Evolutionary conservation across 2,329 filamentous ascomycete species (phyloP).

Genomic region (Colletotrichum lindemuthianum): DNA sequence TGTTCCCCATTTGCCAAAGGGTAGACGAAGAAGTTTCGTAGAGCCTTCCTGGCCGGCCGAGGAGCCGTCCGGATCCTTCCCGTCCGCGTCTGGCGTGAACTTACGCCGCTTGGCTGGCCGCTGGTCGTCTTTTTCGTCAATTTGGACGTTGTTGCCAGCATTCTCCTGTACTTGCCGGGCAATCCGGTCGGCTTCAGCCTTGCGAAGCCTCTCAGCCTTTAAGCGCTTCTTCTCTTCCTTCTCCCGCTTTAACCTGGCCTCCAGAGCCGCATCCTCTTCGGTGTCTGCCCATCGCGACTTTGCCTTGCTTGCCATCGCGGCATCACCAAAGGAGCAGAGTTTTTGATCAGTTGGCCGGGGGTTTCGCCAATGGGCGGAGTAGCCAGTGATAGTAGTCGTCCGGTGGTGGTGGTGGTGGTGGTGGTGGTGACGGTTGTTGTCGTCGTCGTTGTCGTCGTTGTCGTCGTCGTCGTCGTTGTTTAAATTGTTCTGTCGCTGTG

Average conservation of each 20-base stretch:
- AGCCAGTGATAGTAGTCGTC: no score
- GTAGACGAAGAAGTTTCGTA: constrained; percentile 76
- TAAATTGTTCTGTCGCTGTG: no score
- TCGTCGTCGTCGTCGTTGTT: no score
- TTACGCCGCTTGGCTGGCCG: constrained; percentile 71
- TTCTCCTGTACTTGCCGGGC: constrained; percentile 33
- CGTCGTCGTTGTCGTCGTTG: no score
- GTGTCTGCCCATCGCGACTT: constrained; percentile 90
- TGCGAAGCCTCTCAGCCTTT: constrained; percentile 83
- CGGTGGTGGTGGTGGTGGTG: no score
- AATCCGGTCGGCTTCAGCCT: constrained; percentile 64
- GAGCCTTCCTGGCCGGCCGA: constrained; percentile 40
- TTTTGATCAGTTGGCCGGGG: no score
- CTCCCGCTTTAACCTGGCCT: constrained; percentile 78
- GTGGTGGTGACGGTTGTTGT: no score
- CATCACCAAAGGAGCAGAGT: neutral
- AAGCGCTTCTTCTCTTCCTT: constrained; percentile 90
- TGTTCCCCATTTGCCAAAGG: constrained; percentile 72
- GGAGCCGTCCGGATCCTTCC: constrained; percentile 38
- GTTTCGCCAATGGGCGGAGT: no score
- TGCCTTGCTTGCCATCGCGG: constrained; percentile 65
- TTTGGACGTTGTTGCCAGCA: constrained; percentile 38
- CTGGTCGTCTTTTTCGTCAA: constrained; percentile 45
- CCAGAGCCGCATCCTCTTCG: constrained; percentile 80
- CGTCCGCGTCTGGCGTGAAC: constrained; percentile 57